phyloP scores from a whole-genome alignment of 2,329 filamentous ascomycete species.

The Chaetomiaceae sp. region DNA sequence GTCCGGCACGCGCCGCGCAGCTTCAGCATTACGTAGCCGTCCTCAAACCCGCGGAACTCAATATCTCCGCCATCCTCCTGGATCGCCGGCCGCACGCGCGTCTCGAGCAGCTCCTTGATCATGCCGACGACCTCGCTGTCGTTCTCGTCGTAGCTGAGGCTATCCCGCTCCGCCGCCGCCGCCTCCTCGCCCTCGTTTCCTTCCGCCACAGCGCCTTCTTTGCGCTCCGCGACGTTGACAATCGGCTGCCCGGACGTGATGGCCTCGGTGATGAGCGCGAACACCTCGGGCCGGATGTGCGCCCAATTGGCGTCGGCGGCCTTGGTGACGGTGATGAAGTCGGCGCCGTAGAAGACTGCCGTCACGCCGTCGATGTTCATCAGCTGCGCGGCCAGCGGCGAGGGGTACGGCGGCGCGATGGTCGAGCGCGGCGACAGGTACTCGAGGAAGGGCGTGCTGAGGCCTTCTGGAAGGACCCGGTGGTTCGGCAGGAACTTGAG shows the following conservation, averaged over 20 bases:
- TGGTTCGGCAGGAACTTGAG: slow-evolving; percentile 95
- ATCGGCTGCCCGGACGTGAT: slow-evolving; percentile 78
- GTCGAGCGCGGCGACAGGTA: slow-evolving; percentile 86
- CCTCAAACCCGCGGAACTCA: slow-evolving; percentile 83
- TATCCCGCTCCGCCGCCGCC: slow-evolving; percentile 55
- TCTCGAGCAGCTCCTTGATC: slow-evolving; percentile 98
- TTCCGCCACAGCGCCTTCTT: slow-evolving; percentile 38
- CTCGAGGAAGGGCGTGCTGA: slow-evolving; percentile 77
- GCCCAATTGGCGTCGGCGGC: slow-evolving; percentile 83
- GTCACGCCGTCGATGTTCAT: slow-evolving; percentile 94
- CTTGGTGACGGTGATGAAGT: slow-evolving; percentile 97
- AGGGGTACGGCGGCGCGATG: slow-evolving; percentile 81
- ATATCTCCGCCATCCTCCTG: slow-evolving; percentile 98
- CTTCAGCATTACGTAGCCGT: slow-evolving; percentile 80
- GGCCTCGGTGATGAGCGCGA: slow-evolving; percentile 88
- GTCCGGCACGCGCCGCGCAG: slow-evolving; percentile 88
- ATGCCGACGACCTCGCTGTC: slow-evolving; percentile 93
- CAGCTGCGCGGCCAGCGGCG: slow-evolving; percentile 81
- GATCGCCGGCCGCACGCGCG: slow-evolving; percentile 87
- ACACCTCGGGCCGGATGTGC: slow-evolving; percentile 91
- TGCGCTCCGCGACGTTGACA: slow-evolving; percentile 55
- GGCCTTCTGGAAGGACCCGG: slow-evolving; percentile 67
- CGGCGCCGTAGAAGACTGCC: slow-evolving; percentile 84
- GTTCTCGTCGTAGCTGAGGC: slow-evolving; percentile 76
- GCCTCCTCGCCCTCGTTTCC: slow-evolving; percentile 38